Percentiles rank a stretch among this genome's conserved stretches.
Evolutionary conservation across 441 rosid species (phyloP).

Genomic region (Corymbia calophylla): DNA sequence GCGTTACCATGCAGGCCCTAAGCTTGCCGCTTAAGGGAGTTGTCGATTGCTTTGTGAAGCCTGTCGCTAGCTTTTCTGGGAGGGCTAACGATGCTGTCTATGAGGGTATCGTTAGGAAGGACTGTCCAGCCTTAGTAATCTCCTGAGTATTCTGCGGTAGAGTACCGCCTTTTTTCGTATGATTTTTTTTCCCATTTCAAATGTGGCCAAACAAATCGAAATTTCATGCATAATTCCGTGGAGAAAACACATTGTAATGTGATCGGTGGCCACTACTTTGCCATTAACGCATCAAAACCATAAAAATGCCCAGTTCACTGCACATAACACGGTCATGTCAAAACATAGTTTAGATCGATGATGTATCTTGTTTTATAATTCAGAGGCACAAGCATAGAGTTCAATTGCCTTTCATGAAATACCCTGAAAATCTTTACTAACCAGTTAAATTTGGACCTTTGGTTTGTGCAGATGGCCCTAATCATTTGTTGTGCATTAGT

Average conservation of each 20-base stretch:
- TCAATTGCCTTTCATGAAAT: not conserved
- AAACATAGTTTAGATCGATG: not conserved
- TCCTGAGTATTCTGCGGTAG: accelerated
- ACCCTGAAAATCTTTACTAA: not conserved
- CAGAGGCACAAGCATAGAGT: not conserved
- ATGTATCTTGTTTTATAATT: not conserved
- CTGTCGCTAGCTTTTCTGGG: not conserved
- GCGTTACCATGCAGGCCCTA: too few species aligned
- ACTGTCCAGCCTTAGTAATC: not conserved
- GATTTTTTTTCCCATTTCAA: not conserved
- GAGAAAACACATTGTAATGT: not conserved
- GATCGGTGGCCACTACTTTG: not conserved
- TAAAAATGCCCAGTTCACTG: not conserved
- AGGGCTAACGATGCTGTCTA: not conserved
- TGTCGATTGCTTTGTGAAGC: not conserved
- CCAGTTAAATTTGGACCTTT: not conserved
- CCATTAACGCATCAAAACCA: not conserved
- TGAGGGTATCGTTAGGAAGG: not conserved
- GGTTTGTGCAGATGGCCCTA: not conserved
- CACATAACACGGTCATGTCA: not conserved
- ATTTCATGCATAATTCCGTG: not conserved
- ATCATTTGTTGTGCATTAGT: not conserved
- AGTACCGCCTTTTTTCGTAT: not conserved
- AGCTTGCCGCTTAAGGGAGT: not conserved
- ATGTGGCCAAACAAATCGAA: not conserved